These are phyloP conservation scores for Rhododendron vialii DNA, from an alignment of 148 eudicot species.

Conservation along the genomic window DNA sequence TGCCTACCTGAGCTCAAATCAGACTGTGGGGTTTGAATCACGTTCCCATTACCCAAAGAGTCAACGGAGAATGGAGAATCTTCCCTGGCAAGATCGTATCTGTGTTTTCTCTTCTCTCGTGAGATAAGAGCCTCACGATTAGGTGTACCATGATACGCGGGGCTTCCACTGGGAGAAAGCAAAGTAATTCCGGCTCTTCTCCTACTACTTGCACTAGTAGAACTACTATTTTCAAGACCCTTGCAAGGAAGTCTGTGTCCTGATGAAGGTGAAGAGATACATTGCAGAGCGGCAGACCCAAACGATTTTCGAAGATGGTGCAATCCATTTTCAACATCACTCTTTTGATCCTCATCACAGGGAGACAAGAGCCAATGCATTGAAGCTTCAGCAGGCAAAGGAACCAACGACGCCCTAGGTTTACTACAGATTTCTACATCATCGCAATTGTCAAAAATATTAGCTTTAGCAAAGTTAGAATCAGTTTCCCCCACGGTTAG, in stretches of 20 bases:
- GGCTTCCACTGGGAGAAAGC: conserved; percentile 20
- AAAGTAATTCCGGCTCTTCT: conserved; percentile 18
- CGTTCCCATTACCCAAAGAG: conserved; percentile 48
- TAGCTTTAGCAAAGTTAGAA: conserved; percentile 24
- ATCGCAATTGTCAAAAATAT: conserved; percentile 18
- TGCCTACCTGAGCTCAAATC: conserved; percentile 39
- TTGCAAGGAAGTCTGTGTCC: conserved; percentile 29
- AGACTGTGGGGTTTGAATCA: conserved; percentile 61
- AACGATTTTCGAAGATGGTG: not conserved
- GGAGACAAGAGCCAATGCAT: conserved; percentile 64
- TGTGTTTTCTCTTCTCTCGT: conserved; percentile 14
- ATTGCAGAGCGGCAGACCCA: conserved; percentile 10
- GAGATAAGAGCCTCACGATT: conserved; percentile 16
- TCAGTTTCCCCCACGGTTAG: conserved; percentile 45
- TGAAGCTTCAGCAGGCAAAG: conserved; percentile 62
- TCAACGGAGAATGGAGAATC: conserved; percentile 29
- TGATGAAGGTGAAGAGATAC: conserved; percentile 32
- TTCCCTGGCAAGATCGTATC: conserved; percentile 20
- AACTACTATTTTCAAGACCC: conserved; percentile 19
- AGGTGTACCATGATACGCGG: conserved; percentile 22
- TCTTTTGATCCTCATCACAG: conserved; percentile 28
- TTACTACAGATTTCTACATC: conserved; percentile 8
- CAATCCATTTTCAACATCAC: conserved; percentile 15
- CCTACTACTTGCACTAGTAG: conserved; percentile 15
- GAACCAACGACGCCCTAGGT: conserved; percentile 35